Evolutionary conservation across 1,284 basidiomycete genomes (phyloP), one percentile per base, ranked within the genome.

Genomic region (Ceratobasidium sp.): DNA sequence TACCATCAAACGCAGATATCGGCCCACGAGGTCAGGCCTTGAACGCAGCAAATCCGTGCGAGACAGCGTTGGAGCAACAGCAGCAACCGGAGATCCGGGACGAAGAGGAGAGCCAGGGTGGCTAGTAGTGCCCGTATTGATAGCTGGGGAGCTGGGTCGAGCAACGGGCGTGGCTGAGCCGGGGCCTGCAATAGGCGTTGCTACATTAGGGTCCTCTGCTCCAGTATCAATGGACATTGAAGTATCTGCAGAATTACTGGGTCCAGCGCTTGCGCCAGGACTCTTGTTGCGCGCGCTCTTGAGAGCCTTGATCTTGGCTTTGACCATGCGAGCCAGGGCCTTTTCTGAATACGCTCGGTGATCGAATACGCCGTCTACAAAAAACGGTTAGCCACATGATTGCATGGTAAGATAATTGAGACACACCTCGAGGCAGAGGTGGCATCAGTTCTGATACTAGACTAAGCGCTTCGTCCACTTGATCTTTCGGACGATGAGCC

Each of bases 401-500:
- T 32, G 55, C 64, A 12, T 26, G 16, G 70, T 58, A 39, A 50
- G 57, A 30, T 12, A 39, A 48, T 23, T 70, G 78, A 28, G 14
- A 34, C 82, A 64, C 76, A 92, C 93, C 93, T 88, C 92, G 93
- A 0, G 96, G 93, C 32, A 96, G 81, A 8, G 96, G 93, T 0
- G 96, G 96, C 81, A 98, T 87, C 18, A 98, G 82, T 79, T 98
- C 96, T 43, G 92, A 92, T 28, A 96, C 85, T 21, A 98, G 85
- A 75, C 90, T 91, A 30, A 98, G 83, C 0, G 93, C 90, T 81
- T 98, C 96, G 81, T 97, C 95, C 5, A 98, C 88, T 80, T 97
- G 96, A 76, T 98, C 97, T 82, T 98, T 98, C 10, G 97, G 93
- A 45, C 96, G 87, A 80, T 98, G 95, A 0, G 96, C 95, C 41